Base-by-base conservation (phyloP, 2,329 filamentous ascomycete genomes). In the Fusarium sulawesiense region DNA sequence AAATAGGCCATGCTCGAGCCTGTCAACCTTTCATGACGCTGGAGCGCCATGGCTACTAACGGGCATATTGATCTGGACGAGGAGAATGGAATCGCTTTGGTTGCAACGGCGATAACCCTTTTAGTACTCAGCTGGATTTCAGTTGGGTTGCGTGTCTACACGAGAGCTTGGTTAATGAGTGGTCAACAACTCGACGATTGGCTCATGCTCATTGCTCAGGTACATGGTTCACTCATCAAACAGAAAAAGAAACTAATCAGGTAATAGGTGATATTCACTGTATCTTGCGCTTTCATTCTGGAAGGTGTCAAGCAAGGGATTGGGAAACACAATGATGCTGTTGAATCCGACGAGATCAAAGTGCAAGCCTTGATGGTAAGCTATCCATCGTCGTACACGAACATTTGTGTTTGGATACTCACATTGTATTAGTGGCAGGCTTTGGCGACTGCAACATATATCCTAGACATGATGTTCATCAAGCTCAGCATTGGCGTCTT, bases 401-500 rank as follows among this genome's bases (percentile, higher is more conserved):
- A 12, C 16, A n/a, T 20, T 20, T 20, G n/a, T 20, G 7, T 30
- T 30, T 37, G 34, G 11, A 29, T 62, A 37, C 64, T 75, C 8
- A 75, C 60, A 51, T 25, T 10, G 9, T 44, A 46, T 34, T 41
- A 86, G 81, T 87, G 82, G 77, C 85, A 87, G 78, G 83, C 85
- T 25, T 71, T 87, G 30, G 83, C 84, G 13, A 84, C 85, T 2
- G 83, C 81, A 9, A 82, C 82, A 4, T 87, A 87, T 58, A 77
- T 87, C 46, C 66, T 83, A 12, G 81, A 86, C 64, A 88, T 88
- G 85, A 83, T 87, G 80, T 83, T 88, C 64, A 83, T 87, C 76
- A 88, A 88, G 76, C 76, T 87, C 53, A 86, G 86, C 76, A 87
- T 88, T 50, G 83, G 82, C 34, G 77, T 87, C 61, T 86, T 87